phyloP scores from a whole-genome alignment of 371 early-diverging fungal species.

The Mortierella sp. region DNA sequence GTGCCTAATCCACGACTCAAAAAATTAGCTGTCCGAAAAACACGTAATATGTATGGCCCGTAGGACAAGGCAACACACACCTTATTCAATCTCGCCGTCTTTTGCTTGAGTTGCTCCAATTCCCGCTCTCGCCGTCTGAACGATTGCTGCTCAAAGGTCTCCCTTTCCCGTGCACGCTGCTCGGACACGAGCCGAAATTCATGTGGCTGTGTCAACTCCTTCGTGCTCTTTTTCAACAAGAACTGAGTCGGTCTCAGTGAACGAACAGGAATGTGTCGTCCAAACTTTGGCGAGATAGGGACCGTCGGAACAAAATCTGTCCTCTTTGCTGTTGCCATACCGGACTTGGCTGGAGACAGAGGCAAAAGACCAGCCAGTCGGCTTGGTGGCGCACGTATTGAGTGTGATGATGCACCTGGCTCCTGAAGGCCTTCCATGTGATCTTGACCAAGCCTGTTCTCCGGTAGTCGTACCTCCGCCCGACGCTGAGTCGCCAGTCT shows the following conservation, averaged over 20 bases:
- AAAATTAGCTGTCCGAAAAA: too few relatives aligned
- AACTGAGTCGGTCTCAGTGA: conserved; percentile 31
- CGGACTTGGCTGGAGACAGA: not conserved
- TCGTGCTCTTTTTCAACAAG: conserved; percentile 40
- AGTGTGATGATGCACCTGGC: not conserved
- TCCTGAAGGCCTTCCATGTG: not conserved
- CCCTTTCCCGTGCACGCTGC: conserved; percentile 23
- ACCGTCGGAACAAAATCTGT: conserved; percentile 18
- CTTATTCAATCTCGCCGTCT: conserved; percentile 6
- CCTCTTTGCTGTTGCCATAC: not conserved
- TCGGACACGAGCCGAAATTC: conserved; percentile 40
- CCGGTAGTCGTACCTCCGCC: conserved; percentile 20
- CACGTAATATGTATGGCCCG: too few relatives aligned
- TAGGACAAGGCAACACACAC: too few relatives aligned
- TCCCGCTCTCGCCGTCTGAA: conserved; percentile 20
- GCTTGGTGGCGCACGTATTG: not conserved
- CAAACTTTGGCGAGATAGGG: conserved; percentile 39
- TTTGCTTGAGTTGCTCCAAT: conserved; percentile 5
- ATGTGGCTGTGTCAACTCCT: conserved; percentile 35
- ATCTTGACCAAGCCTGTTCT: not conserved
- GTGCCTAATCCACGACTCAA: conserved; percentile 10
- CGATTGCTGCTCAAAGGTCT: conserved; percentile 22
- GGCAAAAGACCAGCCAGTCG: conserved; percentile 26
- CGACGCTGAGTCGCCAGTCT: conserved; percentile 30
- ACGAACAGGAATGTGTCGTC: conserved; percentile 21